Base-by-base conservation (phyloP, 805 yeast genomes). In the Zygoascus bituminiphila region DNA sequence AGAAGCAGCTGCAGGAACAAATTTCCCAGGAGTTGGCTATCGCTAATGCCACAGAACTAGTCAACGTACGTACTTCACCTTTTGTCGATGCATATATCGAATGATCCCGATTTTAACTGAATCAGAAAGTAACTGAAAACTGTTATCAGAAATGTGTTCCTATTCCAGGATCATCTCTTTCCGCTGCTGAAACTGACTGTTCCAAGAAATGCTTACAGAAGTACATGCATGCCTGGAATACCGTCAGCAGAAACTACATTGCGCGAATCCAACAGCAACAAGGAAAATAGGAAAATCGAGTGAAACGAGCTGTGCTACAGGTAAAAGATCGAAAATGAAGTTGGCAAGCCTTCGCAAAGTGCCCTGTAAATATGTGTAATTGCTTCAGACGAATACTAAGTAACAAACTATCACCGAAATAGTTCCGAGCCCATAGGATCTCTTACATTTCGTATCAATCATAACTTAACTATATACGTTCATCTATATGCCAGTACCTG, bases 201-300 rank as follows among this genome's bases (percentile, higher is more conserved):
- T 75, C 86, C 43, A 77, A 74, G 51, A 83, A 81, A 63, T 89
- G 98, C 64, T 74, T 84, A 57, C 81, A 83, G 54, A 89, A 87
- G 68, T 89, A 86, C 66, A 82, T 88, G 91, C 78, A 84, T 64
- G 80, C 94, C 29, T 89, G 96, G 96, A 88, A 88, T 59, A 72
- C 82, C 47, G 74, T 89, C 39, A 85, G 95, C 10, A 81, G 79
- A 62, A 72, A 85, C 9, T 88, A 88, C 65, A 78, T 88, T 45
- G 62, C 78, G 24, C 78, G 95, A 65, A 84, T 87, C 57, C 88
- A 83, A 25, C 44, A 41, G 35, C 44, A 41, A 41, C 36, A 26
- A 14, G 3, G 12, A 39, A 23, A 39, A 15, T 36, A 36, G 21
- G 7, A 6, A 21, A 26, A 36, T 7, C 8, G 39, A 35, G 10